Base-by-base conservation (phyloP, 345 rosid species). In the Eutrema yunnanense region DNA sequence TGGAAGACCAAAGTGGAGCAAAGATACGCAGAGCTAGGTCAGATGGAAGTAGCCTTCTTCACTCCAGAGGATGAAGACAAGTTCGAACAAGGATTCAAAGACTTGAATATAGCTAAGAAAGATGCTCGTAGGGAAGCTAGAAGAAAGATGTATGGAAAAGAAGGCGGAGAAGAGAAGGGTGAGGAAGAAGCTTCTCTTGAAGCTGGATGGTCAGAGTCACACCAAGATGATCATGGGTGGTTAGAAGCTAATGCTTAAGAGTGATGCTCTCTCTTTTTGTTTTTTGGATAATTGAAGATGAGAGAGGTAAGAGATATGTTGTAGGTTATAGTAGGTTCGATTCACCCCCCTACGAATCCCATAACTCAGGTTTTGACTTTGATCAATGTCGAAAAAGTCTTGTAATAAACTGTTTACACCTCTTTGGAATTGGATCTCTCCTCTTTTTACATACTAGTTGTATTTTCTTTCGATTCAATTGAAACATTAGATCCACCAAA, bases 1-100 rank as follows among this genome's bases (percentile, higher is more conserved):
- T 95, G 98, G 99, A 95, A 95, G 82, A 72, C 96, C 49, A 92
- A 92, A 82, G 85, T 95, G 3, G 98, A 95, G 86, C 85, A 88
- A 81, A 80, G 86, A 37, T 92, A 95, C 43, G 90, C 88, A 65
- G 96, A 95, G 76, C 89, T 95, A 5, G 92, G 93, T 73, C 80
- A 87, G 60, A 87, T 67, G 84, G 89, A 86, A 66, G 87, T 87
- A 36, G 97, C 81, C 9, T 90, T 90, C 84, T 89, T 90, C 67
- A 78, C 84, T 19, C 81, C 86, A 0, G 94, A 88, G 77, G 93
- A 85, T 61, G 96, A 92, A 78, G 84, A 87, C 67, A 85, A 80
- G 79, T 83, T 92, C 11, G 96, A 86, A 56, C 86, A 90, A 76
- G 88, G 86, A 4, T 92, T 92, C 73, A 88, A 88, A 73, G 89